phyloP scores from a whole-genome alignment of 164 flowering plant species.

The Euptelea pleiosperma region DNA sequence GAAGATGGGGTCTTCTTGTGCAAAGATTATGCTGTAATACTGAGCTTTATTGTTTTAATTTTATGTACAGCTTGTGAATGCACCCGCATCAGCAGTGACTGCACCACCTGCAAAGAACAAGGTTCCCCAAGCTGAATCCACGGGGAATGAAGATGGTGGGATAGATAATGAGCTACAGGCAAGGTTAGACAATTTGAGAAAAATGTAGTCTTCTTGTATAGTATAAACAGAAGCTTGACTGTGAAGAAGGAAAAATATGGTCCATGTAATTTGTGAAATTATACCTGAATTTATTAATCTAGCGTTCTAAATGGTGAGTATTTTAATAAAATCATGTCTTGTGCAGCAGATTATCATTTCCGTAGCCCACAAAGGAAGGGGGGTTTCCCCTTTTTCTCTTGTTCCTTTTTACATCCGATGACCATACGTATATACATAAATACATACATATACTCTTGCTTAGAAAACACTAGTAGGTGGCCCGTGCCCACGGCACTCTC shows the following conservation, averaged over 20 bases:
- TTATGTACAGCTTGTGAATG: slow-evolving; percentile 60
- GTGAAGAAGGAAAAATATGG: background rate
- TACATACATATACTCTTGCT: no score
- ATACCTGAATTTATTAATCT: no score
- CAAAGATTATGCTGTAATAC: background rate
- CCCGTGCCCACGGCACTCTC: no score
- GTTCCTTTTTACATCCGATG: no score
- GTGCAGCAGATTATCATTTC: no score
- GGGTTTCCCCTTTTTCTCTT: no score
- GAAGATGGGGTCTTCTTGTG: background rate
- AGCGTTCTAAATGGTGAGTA: no score
- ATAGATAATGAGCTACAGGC: slow-evolving; percentile 73
- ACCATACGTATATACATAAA: no score
- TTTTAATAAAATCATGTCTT: no score
- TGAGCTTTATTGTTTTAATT: background rate
- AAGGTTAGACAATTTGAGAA: slow-evolving; percentile 73
- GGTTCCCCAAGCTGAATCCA: slow-evolving; percentile 61
- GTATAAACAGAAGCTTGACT: background rate
- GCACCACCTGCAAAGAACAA: slow-evolving; percentile 56
- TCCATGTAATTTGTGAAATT: slow-evolving; percentile 1
- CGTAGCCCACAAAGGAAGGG: no score
- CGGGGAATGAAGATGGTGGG: slow-evolving; percentile 53
- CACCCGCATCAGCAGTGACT: slow-evolving; percentile 62
- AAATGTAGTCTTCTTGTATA: slow-evolving; percentile 40
- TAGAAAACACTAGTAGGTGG: no score